Conservation (phyloP, 1,139 yeast species). For the Kluyveromyces marxianus region DNA sequence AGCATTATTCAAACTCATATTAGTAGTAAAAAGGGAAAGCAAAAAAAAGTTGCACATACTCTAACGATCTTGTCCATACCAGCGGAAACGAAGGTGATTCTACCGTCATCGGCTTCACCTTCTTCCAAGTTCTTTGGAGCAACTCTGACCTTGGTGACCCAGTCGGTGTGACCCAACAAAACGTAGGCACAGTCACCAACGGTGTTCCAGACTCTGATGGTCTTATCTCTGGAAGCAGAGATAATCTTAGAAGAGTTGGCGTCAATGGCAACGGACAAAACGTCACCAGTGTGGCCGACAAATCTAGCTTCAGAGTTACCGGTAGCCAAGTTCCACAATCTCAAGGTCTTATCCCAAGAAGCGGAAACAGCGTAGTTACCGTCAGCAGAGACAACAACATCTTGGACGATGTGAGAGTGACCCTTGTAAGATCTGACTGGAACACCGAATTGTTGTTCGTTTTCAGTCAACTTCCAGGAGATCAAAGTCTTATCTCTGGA, state of each 20-base stretch:
- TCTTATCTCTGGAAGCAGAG: constrained; percentile 98
- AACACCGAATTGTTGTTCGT: constrained; percentile 94
- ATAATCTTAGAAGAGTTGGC: constrained; percentile 97
- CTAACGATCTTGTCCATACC: constrained; percentile 99
- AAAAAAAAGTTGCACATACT: constrained; percentile 59
- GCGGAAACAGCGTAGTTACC: constrained; percentile 98
- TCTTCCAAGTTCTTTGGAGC: constrained; percentile 40
- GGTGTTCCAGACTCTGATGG: constrained; percentile 99
- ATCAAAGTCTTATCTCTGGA: constrained; percentile 98
- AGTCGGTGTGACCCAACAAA: constrained; percentile 91
- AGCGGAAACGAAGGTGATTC: constrained; percentile 83
- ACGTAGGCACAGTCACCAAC: constrained; percentile 97
- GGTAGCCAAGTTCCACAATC: constrained; percentile 95
- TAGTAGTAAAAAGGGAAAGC: constrained; percentile 9
- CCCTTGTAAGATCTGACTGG: constrained; percentile 97
- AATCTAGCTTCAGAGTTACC: constrained; percentile 95
- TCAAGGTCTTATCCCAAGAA: constrained; percentile 99
- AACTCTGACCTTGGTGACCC: constrained; percentile 98
- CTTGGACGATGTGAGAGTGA: constrained; percentile 99
- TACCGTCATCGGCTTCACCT: constrained; percentile 40
- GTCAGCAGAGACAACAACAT: constrained; percentile 95
- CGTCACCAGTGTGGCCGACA: constrained; percentile 98
- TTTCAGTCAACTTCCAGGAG: constrained; percentile 98
- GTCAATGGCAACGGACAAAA: constrained; percentile 93
- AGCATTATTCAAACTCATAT: neutral